Conservation (phyloP, 768 basidiomycete genomes). For the Trametes villosa region DNA sequence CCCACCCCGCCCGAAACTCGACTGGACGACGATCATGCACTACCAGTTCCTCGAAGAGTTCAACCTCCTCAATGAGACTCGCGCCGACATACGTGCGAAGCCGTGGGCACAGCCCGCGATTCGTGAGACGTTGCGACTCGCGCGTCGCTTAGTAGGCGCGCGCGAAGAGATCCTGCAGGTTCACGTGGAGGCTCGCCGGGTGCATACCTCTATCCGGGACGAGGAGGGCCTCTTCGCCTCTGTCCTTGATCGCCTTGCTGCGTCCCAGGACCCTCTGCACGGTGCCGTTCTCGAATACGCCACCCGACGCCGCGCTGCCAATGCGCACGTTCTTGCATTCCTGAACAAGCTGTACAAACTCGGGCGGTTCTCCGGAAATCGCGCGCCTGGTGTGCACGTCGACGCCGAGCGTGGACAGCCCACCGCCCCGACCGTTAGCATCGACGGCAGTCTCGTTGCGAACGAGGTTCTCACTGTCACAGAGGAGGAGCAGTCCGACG, state of each 20-base stretch:
- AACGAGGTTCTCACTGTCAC: no score
- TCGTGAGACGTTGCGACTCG: slow-evolving; percentile 28
- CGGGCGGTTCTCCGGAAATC: slow-evolving; percentile 10
- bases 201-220: slow-evolving; percentile 32
- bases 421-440: neutral
- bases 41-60: slow-evolving; percentile 37
- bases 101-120: slow-evolving; percentile 33
- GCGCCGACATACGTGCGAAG: slow-evolving; percentile 28
- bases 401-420: neutral
- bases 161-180: slow-evolving; percentile 30
- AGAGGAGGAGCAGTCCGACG: neutral
- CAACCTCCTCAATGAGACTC: slow-evolving; percentile 31
- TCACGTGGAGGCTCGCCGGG: slow-evolving; percentile 32
- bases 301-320: neutral
- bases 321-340: slow-evolving; percentile 5
- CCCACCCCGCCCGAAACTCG: slow-evolving; percentile 27
- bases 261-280: neutral
- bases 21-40: slow-evolving; percentile 31
- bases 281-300: slow-evolving; percentile 9
- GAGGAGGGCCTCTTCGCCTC: slow-evolving; percentile 16
- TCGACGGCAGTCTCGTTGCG: neutral
- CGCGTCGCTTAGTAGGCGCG: slow-evolving; percentile 23
- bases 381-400: neutral
- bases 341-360: slow-evolving; percentile 4
- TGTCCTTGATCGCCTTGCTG: neutral